Conservation (phyloP, 257 asterid genomes). For the Echium plantagineum region DNA sequence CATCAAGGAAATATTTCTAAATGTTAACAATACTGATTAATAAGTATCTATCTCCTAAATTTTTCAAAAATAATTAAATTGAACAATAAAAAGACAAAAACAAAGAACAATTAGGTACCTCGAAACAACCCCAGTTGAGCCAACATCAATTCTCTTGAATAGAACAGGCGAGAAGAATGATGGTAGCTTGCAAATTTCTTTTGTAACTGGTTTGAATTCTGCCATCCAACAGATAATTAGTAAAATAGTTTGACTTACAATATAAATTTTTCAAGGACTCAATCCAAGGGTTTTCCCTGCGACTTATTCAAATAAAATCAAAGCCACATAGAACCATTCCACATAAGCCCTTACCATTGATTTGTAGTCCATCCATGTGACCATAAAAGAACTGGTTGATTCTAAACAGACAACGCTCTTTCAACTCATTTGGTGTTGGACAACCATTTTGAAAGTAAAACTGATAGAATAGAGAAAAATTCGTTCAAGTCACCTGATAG, state of each 20-base stretch:
- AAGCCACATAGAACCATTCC: not conserved
- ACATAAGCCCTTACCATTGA: slow-evolving; percentile 55
- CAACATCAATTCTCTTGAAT: slow-evolving; percentile 70
- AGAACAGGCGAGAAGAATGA: slow-evolving; percentile 85
- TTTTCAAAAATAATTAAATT: too few relatives aligned
- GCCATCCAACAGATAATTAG: slow-evolving; percentile 19
- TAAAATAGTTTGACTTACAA: slow-evolving; percentile 2
- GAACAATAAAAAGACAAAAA: not conserved
- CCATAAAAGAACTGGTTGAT: slow-evolving; percentile 96
- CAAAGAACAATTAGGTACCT: slow-evolving; percentile 33
- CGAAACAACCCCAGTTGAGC: slow-evolving; percentile 60
- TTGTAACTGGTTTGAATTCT: slow-evolving; percentile 93
- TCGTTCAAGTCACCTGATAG: slow-evolving; percentile 5
- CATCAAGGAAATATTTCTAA: too few relatives aligned
- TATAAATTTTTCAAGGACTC: not conserved
- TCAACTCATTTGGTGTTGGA: slow-evolving; percentile 88
- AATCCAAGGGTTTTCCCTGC: not conserved
- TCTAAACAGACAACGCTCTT: slow-evolving; percentile 87
- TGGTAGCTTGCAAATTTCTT: slow-evolving; percentile 98
- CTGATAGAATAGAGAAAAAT: slow-evolving; percentile 36
- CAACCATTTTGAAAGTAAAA: slow-evolving; percentile 90
- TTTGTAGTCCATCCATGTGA: slow-evolving; percentile 77
- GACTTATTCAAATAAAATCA: not conserved
- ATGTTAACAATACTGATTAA: too few relatives aligned
- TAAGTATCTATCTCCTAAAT: not conserved